phyloP scores from a whole-genome alignment of 805 yeast species.

The Cyberlindnera misumaiensis region DNA sequence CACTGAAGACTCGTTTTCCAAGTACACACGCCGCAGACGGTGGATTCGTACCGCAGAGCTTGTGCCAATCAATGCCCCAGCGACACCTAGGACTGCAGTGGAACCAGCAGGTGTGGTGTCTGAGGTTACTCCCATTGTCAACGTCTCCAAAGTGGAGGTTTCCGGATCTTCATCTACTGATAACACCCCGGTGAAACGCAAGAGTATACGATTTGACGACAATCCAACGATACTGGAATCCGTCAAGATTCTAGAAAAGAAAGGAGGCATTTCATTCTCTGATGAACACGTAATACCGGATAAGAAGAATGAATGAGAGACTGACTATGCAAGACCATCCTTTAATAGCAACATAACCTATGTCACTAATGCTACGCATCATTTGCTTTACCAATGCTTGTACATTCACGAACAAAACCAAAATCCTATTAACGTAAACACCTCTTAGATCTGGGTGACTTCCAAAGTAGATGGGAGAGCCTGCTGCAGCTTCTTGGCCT shows the following conservation, averaged over 20 bases:
- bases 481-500: constrained; percentile 96
- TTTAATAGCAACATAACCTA: neutral
- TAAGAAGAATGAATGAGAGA: neutral
- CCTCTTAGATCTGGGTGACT: constrained; percentile 43
- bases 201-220: constrained; percentile 40
- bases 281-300: neutral
- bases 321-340: neutral
- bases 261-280: constrained; percentile 7
- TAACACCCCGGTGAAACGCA: constrained; percentile 26
- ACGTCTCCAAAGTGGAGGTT: constrained; percentile 19
- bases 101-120: constrained; percentile 4
- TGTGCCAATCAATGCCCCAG: constrained; percentile 31
- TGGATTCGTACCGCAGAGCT: constrained; percentile 95
- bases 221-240: constrained; percentile 24
- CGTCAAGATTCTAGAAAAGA: constrained; percentile 15
- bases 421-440: constrained; percentile 1
- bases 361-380: neutral
- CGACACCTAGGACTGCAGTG: constrained; percentile 1
- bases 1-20: constrained; percentile 80
- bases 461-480: constrained; percentile 92
- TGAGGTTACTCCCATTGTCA: constrained; percentile 13
- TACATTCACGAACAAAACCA: constrained; percentile 1
- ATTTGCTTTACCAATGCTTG: neutral
- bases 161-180: constrained; percentile 13
- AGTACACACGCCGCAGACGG: constrained; percentile 89